These are phyloP conservation scores for Colletotrichum sidae DNA, from an alignment of 2,329 filamentous ascomycete genomes.

Conservation along the genomic window DNA sequence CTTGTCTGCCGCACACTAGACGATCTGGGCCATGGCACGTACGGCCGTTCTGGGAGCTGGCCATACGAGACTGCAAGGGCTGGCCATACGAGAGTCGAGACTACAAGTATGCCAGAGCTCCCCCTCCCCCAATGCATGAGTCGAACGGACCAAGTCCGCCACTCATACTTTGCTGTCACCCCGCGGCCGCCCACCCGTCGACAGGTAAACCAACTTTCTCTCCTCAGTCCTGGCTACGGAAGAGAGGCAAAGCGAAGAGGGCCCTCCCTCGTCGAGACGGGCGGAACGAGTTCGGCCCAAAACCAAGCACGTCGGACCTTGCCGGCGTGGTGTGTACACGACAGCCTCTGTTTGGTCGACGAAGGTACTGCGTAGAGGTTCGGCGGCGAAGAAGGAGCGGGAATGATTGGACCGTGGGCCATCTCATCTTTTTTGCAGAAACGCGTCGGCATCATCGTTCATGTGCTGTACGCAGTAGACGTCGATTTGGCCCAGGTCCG, in stretches of 20 bases:
- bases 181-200: too few species aligned
- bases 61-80: background rate
- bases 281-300: constrained; percentile 19
- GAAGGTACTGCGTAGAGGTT: too few species aligned
- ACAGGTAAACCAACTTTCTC: background rate
- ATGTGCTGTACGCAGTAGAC: constrained; percentile 1
- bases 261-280: background rate
- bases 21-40: background rate
- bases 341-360: constrained; percentile 15
- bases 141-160: too few species aligned
- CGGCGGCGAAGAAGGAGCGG: background rate
- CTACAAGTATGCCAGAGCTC: background rate
- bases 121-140: too few species aligned
- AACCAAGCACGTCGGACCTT: constrained; percentile 24
- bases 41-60: constrained; percentile 1
- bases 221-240: background rate
- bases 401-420: constrained; percentile 10
- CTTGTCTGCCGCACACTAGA: constrained; percentile 19
- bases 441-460: constrained; percentile 14
- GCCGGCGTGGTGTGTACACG: background rate
- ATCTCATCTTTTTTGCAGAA: constrained; percentile 6
- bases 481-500: background rate
- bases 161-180: too few species aligned
- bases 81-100: background rate
- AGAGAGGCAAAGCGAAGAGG: constrained; percentile 15